Evolutionary conservation across 2,329 filamentous ascomycete species (phyloP).

Genomic region (Teratosphaeriaceae sp.): DNA sequence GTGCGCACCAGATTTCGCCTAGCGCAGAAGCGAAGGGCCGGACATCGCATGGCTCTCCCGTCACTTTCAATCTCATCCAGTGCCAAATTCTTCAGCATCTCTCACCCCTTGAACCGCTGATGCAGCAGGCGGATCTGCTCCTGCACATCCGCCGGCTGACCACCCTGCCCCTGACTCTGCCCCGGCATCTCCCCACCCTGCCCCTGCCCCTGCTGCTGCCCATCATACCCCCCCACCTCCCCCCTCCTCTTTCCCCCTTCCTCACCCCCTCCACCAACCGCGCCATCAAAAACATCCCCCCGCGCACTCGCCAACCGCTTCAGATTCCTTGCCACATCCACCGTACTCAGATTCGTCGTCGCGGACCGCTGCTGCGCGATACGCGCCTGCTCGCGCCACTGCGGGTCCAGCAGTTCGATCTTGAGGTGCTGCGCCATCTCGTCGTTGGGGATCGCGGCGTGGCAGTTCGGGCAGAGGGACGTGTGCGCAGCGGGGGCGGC

Average conservation of each 20-base stretch:
- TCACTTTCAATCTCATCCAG: not conserved
- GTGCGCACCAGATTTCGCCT: no score
- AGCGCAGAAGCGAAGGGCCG: not conserved
- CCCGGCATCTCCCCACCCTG: constrained; percentile 47
- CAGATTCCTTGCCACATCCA: constrained; percentile 86
- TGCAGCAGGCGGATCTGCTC: constrained; percentile 30
- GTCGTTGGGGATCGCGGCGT: constrained; percentile 76
- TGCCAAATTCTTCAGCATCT: not conserved
- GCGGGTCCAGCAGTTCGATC: constrained; percentile 87
- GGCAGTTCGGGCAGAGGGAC: constrained; percentile 86
- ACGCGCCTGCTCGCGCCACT: constrained; percentile 92
- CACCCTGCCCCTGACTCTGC: constrained; percentile 34
- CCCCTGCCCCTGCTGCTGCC: constrained; percentile 41
- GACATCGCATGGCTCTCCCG: not conserved
- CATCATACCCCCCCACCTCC: constrained; percentile 60
- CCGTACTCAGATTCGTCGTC: constrained; percentile 78
- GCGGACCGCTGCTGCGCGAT: constrained; percentile 74
- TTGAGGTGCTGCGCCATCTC: constrained; percentile 91
- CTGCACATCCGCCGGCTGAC: constrained; percentile 48
- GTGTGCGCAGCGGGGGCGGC: constrained; percentile 51
- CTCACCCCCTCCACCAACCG: constrained; percentile 53
- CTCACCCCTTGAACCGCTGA: constrained; percentile 17
- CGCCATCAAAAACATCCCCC: constrained; percentile 79
- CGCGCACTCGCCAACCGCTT: constrained; percentile 90
- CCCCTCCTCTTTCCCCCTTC: constrained; percentile 62